A percentile compares a stretch with the other conserved stretches of the same genome.
Evolutionary conservation across 2,329 filamentous ascomycete species (phyloP).

Genomic region (Drechslerella coelobrocha): DNA sequence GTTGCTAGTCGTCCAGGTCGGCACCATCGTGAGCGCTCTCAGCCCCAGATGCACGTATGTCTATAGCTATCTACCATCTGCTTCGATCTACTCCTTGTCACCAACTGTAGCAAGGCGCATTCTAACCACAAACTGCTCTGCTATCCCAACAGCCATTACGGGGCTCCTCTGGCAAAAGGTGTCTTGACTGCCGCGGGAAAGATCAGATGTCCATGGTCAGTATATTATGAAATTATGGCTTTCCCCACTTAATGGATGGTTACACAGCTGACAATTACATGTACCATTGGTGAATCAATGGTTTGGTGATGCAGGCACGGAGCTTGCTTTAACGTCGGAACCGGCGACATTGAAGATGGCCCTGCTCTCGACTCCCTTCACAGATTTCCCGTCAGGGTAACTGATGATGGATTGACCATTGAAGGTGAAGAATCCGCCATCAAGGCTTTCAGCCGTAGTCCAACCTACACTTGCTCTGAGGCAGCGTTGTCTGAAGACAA

Average conservation of each 20-base stretch:
- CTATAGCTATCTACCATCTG: background rate
- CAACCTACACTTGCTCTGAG: slow-evolving; percentile 72
- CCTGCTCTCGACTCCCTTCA: slow-evolving; percentile 86
- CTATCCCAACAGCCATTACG: slow-evolving; percentile 73
- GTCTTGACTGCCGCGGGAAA: slow-evolving; percentile 81
- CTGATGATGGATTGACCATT: slow-evolving; percentile 82
- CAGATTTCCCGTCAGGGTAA: slow-evolving; percentile 80
- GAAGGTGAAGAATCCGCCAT: slow-evolving; percentile 78
- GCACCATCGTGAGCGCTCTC: slow-evolving; percentile 77
- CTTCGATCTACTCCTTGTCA: background rate
- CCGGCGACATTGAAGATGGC: slow-evolving; percentile 93
- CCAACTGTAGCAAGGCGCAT: background rate
- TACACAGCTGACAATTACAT: slow-evolving; percentile 2
- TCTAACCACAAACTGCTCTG: background rate
- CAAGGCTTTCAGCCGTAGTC: slow-evolving; percentile 75
- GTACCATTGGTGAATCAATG: background rate
- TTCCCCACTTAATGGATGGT: slow-evolving; percentile 60
- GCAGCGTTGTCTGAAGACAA: slow-evolving; percentile 61
- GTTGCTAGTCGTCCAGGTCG: slow-evolving; percentile 81
- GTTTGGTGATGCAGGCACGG: slow-evolving; percentile 48
- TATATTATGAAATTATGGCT: slow-evolving; percentile 58
- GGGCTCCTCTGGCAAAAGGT: slow-evolving; percentile 85
- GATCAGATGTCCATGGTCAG: slow-evolving; percentile 95
- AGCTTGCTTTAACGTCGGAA: slow-evolving; percentile 91
- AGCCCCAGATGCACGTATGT: slow-evolving; percentile 74